phyloP scores from a whole-genome alignment of 805 yeast genomes.

The Saturnispora serradocipensis region DNA sequence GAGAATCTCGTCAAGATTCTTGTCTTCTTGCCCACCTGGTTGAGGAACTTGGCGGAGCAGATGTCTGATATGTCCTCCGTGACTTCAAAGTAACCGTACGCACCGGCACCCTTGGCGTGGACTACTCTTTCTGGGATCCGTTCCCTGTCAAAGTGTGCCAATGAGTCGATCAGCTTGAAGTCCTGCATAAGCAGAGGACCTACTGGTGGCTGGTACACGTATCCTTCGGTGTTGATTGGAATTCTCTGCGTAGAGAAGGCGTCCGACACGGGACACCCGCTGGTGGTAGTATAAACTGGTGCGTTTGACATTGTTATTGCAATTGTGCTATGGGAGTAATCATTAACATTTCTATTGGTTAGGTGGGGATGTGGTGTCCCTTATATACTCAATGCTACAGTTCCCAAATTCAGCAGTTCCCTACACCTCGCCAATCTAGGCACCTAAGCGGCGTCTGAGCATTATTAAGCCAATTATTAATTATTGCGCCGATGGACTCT shows the following conservation, averaged over 20 bases:
- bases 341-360: neutral
- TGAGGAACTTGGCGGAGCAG: slow-evolving; percentile 61
- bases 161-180: slow-evolving; percentile 66
- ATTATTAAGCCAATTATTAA: neutral
- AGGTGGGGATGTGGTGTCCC: neutral
- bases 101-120: slow-evolving; percentile 92
- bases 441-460: neutral
- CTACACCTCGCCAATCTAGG: neutral
- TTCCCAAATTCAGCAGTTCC: neutral
- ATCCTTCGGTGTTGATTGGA: slow-evolving; percentile 39
- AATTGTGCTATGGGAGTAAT: neutral
- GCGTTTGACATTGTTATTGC: slow-evolving; percentile 27
- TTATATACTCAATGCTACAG: neutral
- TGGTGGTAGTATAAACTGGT: slow-evolving; percentile 61
- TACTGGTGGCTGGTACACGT: slow-evolving; percentile 24
- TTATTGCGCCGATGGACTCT: neutral
- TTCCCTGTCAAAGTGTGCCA: slow-evolving; percentile 85
- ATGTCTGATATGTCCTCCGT: slow-evolving; percentile 77
- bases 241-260: slow-evolving; percentile 71
- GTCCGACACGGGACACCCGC: slow-evolving; percentile 69
- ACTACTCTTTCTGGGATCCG: slow-evolving; percentile 90
- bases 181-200: slow-evolving; percentile 82
- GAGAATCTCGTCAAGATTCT: slow-evolving; percentile 68
- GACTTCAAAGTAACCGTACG: slow-evolving; percentile 77
- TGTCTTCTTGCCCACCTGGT: slow-evolving; percentile 71